These are phyloP conservation scores for Chaetomium sp. DNA, from an alignment of 2,329 filamentous ascomycete genomes.

Conservation along the genomic window DNA sequence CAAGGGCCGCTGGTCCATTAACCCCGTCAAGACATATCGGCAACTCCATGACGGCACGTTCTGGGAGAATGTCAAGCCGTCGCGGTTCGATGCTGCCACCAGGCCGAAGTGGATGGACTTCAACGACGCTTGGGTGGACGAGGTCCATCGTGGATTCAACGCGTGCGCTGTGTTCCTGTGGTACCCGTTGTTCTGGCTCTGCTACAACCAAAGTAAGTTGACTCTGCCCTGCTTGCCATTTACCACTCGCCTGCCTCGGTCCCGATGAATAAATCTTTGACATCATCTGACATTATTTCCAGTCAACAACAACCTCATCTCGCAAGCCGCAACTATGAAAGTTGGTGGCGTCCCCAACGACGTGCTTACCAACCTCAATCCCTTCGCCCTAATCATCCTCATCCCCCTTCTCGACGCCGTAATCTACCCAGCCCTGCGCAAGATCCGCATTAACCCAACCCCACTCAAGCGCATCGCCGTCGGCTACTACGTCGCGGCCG, in stretches of 20 bases:
- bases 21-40: constrained; percentile 53
- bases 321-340: constrained; percentile 59
- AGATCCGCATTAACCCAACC: constrained; percentile 57
- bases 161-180: constrained; percentile 65
- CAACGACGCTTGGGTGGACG: constrained; percentile 70
- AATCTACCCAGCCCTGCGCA: constrained; percentile 62
- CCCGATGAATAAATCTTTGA: not conserved
- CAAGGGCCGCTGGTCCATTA: constrained; percentile 63
- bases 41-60: constrained; percentile 51
- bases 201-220: constrained; percentile 38
- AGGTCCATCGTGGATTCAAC: constrained; percentile 59
- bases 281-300: not conserved
- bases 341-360: constrained; percentile 71
- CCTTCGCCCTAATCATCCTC: constrained; percentile 66
- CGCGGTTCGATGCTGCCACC: constrained; percentile 45
- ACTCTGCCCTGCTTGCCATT: not conserved
- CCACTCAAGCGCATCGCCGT: constrained; percentile 70
- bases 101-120: constrained; percentile 62
- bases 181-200: constrained; percentile 57
- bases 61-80: constrained; percentile 66
- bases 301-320: constrained; percentile 53
- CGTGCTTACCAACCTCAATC: constrained; percentile 66
- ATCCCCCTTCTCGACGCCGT: constrained; percentile 64
- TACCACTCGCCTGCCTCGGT: constrained; percentile 13
- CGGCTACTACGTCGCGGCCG: constrained; percentile 58